Evolutionary conservation across 2,329 filamentous ascomycete species (phyloP).

Genomic region (Coniella vitis): DNA sequence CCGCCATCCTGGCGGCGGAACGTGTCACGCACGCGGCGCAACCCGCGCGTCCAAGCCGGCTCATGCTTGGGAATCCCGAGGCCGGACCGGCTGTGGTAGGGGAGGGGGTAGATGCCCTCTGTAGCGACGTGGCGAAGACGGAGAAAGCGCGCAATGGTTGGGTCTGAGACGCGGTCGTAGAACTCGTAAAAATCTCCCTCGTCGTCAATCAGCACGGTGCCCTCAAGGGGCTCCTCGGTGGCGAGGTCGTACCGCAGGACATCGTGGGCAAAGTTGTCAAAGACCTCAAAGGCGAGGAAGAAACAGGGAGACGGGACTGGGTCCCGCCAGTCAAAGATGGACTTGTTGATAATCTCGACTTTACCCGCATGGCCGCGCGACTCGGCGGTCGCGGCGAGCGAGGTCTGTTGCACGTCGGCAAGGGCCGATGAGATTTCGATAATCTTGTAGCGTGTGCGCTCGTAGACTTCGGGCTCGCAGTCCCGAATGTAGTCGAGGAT

Average conservation of each 20-base stretch:
- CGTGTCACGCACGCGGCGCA: slow-evolving; percentile 1
- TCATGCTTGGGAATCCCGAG: slow-evolving; percentile 11
- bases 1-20: slow-evolving; percentile 37
- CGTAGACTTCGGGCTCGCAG: slow-evolving; percentile 84
- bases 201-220: slow-evolving; percentile 76
- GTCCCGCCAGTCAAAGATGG: slow-evolving; percentile 87
- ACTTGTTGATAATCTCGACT: slow-evolving; percentile 90
- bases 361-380: slow-evolving; percentile 72
- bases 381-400: slow-evolving; percentile 59
- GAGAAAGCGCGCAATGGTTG: slow-evolving; percentile 74
- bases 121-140: slow-evolving; percentile 76
- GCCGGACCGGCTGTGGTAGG: slow-evolving; percentile 38
- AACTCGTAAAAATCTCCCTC: slow-evolving; percentile 93
- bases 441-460: slow-evolving; percentile 86
- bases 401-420: slow-evolving; percentile 67
- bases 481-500: slow-evolving; percentile 94
- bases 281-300: slow-evolving; percentile 96
- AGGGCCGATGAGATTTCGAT: slow-evolving; percentile 89
- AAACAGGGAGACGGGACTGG: slow-evolving; percentile 92
- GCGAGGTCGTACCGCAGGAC: slow-evolving; percentile 80
- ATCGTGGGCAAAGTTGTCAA: slow-evolving; percentile 98
- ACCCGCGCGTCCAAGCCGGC: slow-evolving; percentile 3
- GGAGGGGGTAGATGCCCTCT: slow-evolving; percentile 54
- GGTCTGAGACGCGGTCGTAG: slow-evolving; percentile 68
- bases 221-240: slow-evolving; percentile 80